phyloP scores from a whole-genome alignment of 257 asterid genomes.

The Gentiana dahurica region DNA sequence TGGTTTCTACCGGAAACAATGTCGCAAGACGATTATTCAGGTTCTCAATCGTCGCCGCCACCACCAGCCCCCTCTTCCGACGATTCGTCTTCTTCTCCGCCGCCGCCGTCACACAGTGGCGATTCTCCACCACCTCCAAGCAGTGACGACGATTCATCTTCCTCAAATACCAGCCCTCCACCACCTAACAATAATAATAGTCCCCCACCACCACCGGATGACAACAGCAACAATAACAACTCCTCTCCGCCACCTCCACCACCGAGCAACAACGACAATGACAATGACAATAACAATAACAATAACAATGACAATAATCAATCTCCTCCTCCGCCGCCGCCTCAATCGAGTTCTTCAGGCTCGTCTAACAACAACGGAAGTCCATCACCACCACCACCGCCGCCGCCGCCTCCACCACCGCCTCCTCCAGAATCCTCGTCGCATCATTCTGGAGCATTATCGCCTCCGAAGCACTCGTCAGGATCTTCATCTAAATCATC shows the following conservation, averaged over 20 bases:
- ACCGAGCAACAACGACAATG: neutral
- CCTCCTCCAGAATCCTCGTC: conserved; percentile 13
- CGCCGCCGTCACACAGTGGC: conserved; percentile 11
- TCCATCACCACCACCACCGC: conserved; percentile 18
- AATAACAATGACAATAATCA: conserved; percentile 3
- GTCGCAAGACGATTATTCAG: conserved; percentile 12
- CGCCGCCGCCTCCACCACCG: conserved; percentile 17
- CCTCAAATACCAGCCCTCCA: conserved; percentile 2
- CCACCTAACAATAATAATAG: neutral
- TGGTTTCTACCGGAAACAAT: conserved; percentile 6
- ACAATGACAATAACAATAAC: conserved; percentile 3
- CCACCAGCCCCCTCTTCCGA: conserved; percentile 16
- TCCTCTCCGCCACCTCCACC: conserved; percentile 10
- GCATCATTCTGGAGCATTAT: conserved; percentile 8
- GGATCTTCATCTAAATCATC: conserved; percentile 9
- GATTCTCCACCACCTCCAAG: neutral
- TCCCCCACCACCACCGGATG: conserved; percentile 9
- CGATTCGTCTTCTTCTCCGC: no score
- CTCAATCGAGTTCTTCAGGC: conserved; percentile 11
- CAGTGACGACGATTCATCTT: neutral
- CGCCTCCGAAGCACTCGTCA: conserved; percentile 15
- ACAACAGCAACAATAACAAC: conserved; percentile 1
- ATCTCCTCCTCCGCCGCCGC: conserved; percentile 20
- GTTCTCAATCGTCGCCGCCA: conserved; percentile 13
- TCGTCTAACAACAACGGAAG: neutral